Evolutionary conservation across 352 stramenopile genomes (phyloP).

Genomic region (Sclerospora graminicola): DNA sequence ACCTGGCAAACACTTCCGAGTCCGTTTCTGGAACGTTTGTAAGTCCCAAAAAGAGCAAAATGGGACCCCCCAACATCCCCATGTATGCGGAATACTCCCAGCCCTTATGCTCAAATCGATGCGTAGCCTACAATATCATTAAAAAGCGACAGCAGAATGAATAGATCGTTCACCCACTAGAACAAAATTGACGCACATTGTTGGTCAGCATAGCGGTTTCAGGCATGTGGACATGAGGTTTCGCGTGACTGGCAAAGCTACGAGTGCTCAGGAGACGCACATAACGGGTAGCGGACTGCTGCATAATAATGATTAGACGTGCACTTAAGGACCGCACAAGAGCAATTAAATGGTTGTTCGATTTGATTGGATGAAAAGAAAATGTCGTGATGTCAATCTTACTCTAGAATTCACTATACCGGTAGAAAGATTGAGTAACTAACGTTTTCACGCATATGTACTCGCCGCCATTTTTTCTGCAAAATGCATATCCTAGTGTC

Average conservation of each 20-base stretch:
- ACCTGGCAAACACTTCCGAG: conserved; percentile 77
- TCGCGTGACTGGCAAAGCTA: conserved; percentile 40
- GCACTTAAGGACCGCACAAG: conserved; percentile 1
- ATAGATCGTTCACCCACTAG: neutral
- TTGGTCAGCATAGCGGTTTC: conserved; percentile 84
- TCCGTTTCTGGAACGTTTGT: conserved; percentile 75
- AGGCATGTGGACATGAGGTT: conserved; percentile 64
- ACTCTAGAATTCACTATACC: too few species aligned
- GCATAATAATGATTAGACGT: too few species aligned
- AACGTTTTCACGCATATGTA: conserved; percentile 32
- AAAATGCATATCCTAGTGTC: conserved; percentile 54
- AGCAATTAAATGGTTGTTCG: neutral
- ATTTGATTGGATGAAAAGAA: conserved; percentile 16
- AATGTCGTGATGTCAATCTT: neutral
- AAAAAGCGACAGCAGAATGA: neutral
- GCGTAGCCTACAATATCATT: conserved; percentile 35
- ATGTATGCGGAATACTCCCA: conserved; percentile 81
- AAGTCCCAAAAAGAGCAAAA: conserved; percentile 69
- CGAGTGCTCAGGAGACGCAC: conserved; percentile 27
- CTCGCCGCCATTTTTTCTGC: conserved; percentile 49
- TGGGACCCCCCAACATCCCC: conserved; percentile 52
- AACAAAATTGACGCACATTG: conserved; percentile 37
- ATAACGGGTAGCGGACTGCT: conserved; percentile 16
- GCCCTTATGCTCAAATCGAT: conserved; percentile 70
- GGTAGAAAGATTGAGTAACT: too few species aligned